A percentile compares a stretch with the other conserved stretches of the same genome.
phyloP scores from a whole-genome alignment of 192 early-diverging fungal species.

The Chytriomyces hyalinus region DNA sequence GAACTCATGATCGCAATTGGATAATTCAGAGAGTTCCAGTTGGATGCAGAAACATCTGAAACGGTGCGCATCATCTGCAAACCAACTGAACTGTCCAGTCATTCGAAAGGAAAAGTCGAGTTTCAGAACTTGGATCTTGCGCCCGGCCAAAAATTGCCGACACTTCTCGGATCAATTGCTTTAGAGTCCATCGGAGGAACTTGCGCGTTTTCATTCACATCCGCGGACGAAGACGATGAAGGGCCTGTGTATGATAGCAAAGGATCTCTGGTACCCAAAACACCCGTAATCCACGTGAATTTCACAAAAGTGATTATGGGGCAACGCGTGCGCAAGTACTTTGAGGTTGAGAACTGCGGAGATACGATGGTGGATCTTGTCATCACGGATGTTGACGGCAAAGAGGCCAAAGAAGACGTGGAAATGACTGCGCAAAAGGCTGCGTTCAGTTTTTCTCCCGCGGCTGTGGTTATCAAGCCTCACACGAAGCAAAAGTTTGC shows the following conservation, averaged over 20 bases:
- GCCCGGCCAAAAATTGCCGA: constrained; percentile 21
- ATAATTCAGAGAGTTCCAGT: constrained; percentile 10
- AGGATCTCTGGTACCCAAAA: constrained; percentile 5
- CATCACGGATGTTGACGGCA: constrained; percentile 36
- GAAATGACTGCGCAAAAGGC: constrained; percentile 31
- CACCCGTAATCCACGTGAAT: constrained; percentile 49
- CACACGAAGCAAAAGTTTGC: constrained; percentile 55
- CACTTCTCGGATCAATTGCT: constrained; percentile 38
- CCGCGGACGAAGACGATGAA: constrained; percentile 13
- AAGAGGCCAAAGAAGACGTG: constrained; percentile 27
- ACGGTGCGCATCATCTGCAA: constrained; percentile 40
- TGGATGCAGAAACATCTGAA: not conserved
- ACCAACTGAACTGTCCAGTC: constrained; percentile 26
- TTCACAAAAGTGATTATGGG: constrained; percentile 51
- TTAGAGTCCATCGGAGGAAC: constrained; percentile 42
- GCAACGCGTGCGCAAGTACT: constrained; percentile 50
- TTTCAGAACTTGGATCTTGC: constrained; percentile 35
- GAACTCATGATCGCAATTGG: constrained; percentile 39
- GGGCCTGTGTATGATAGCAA: not conserved
- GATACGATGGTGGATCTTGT: constrained; percentile 57
- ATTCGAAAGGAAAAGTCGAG: constrained; percentile 20
- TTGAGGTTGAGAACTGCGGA: constrained; percentile 62
- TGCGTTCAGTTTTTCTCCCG: constrained; percentile 44
- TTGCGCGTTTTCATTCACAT: constrained; percentile 40
- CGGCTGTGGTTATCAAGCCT: constrained; percentile 44